Conservation (phyloP, 257 asterid species). For the Fraxinus pennsylvanica region DNA sequence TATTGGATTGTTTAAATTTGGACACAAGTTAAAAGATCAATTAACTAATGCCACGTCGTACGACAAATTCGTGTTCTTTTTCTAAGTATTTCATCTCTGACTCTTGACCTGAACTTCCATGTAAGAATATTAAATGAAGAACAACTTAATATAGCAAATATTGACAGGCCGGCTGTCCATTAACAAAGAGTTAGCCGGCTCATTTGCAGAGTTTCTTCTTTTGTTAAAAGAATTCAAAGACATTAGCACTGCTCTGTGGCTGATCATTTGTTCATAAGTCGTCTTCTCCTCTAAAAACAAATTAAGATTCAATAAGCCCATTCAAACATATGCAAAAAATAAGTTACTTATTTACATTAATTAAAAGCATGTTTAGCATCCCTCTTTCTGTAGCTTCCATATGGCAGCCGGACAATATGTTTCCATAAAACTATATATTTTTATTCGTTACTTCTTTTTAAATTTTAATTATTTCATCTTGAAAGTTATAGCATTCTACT, state of each 20-base stretch:
- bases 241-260: not conserved
- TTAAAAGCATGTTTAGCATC: not conserved
- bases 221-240: not conserved
- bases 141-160: not conserved
- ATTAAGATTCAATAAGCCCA: constrained; percentile 12
- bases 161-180: constrained; percentile 28
- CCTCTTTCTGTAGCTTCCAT: not conserved
- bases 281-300: not conserved
- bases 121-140: constrained; percentile 9
- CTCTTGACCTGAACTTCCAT: not conserved
- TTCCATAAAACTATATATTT: not conserved
- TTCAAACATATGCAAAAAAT: not conserved
- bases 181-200: constrained; percentile 29
- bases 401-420: not conserved
- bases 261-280: constrained; percentile 5
- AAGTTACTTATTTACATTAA: not conserved
- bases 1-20: not conserved
- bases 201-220: not conserved
- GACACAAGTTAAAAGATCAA: not conserved
- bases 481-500: not conserved
- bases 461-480: not conserved
- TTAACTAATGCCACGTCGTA: constrained; percentile 1
- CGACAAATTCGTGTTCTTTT: not conserved
- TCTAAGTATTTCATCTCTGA: not conserved
- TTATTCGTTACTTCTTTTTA: not conserved